phyloP scores from a whole-genome alignment of 148 eudicot genomes.

The Fagopyrum homotropicum region DNA sequence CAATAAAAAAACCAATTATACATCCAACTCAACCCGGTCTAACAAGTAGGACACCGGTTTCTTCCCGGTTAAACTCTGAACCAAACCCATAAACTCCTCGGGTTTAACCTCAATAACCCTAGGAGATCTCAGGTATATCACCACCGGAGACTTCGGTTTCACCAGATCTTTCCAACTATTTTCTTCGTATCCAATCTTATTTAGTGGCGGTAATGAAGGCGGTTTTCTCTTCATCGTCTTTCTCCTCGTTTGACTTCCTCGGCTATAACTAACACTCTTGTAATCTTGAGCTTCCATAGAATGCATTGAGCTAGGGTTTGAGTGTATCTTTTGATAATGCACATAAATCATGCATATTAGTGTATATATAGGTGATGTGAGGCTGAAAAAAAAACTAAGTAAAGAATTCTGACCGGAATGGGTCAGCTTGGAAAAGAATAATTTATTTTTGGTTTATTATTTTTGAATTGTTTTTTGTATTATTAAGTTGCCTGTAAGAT shows the following conservation, averaged over 20 bases:
- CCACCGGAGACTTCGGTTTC: neutral
- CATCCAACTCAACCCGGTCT: neutral
- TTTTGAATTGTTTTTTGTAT: neutral
- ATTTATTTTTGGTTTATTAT: too few relatives aligned
- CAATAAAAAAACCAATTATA: neutral
- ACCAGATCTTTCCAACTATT: too few relatives aligned
- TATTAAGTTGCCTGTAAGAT: neutral
- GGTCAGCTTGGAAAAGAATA: too few relatives aligned
- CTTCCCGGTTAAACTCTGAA: neutral
- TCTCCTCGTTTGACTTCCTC: neutral
- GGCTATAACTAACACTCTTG: neutral
- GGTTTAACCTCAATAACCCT: neutral
- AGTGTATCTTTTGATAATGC: neutral
- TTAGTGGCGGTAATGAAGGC: neutral
- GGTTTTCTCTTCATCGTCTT: neutral
- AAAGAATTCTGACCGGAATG: too few relatives aligned
- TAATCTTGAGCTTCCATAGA: neutral
- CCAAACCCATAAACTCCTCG: neutral
- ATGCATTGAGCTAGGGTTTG: neutral
- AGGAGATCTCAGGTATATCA: conserved; percentile 3
- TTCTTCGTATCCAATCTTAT: neutral
- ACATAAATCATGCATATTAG: too few relatives aligned
- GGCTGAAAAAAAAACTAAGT: neutral
- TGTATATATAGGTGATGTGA: neutral
- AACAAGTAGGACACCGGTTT: neutral